Evolutionary conservation across 2,329 filamentous ascomycete species (phyloP).

Genomic region (Aspergillus versicolor): DNA sequence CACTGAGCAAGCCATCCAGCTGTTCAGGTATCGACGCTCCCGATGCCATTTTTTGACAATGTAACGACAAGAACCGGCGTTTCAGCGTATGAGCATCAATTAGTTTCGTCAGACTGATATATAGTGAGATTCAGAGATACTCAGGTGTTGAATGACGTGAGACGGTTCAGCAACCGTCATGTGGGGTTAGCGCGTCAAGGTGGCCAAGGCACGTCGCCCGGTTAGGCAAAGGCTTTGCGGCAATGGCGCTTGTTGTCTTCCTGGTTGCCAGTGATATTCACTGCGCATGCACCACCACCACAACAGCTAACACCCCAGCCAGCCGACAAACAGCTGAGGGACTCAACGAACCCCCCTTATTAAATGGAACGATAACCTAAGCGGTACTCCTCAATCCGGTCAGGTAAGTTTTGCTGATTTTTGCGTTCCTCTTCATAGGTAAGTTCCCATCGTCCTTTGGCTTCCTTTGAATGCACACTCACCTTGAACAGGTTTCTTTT

Average conservation of each 20-base stretch:
- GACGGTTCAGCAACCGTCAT: conserved; percentile 11
- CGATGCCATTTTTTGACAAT: conserved; percentile 36
- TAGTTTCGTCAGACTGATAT: background rate
- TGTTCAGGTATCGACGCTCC: conserved; percentile 59
- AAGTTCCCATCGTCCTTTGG: background rate
- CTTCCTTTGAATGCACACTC: background rate
- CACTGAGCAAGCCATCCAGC: conserved; percentile 69
- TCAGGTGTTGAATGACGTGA: conserved; percentile 17
- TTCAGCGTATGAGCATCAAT: background rate
- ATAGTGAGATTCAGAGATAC: background rate
- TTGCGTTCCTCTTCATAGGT: conserved; percentile 9
- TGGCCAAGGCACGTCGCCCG: conserved; percentile 1
- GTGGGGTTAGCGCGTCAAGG: conserved; percentile 17
- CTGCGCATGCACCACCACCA: conserved; percentile 17
- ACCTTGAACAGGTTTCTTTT: conserved; percentile 3
- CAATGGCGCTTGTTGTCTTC: conserved; percentile 20
- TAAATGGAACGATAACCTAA: conserved; percentile 11
- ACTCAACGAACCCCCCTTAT: background rate
- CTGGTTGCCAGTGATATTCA: conserved; percentile 13
- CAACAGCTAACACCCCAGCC: conserved; percentile 17
- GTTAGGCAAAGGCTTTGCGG: conserved; percentile 21
- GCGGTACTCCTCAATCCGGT: background rate
- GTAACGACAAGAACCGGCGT: background rate
- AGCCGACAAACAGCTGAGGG: background rate
- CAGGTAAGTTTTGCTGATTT: conserved; percentile 14